Evolutionary conservation across 1,139 yeast species (phyloP).

Genomic region (Debaryomyces subglobosus): DNA sequence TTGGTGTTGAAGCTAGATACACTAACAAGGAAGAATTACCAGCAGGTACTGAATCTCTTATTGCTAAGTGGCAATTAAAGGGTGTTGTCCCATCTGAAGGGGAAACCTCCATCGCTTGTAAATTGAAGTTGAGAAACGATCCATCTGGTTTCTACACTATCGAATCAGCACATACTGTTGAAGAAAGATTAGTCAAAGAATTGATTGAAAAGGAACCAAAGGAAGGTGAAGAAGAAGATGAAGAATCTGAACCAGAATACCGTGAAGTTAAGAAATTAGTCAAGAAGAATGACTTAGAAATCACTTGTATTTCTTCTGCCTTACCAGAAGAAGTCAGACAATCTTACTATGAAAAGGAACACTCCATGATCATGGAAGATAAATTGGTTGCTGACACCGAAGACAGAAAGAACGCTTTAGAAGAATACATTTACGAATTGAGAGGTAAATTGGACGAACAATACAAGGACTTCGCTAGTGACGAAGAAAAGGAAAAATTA

Average conservation of each 20-base stretch:
- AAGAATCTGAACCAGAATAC: conserved; percentile 79
- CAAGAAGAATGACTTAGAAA: conserved; percentile 78
- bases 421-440: conserved; percentile 96
- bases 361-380: conserved; percentile 83
- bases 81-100: conserved; percentile 83
- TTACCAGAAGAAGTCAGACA: conserved; percentile 62
- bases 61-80: conserved; percentile 84
- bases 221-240: conserved; percentile 52
- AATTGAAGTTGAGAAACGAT: conserved; percentile 94
- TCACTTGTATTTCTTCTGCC: conserved; percentile 64
- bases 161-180: conserved; percentile 94
- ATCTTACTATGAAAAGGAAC: conserved; percentile 76
- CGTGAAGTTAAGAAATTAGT: conserved; percentile 91
- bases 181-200: conserved; percentile 89
- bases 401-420: conserved; percentile 97
- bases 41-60: conserved; percentile 62
- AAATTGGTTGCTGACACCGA: conserved; percentile 98
- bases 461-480: conserved; percentile 86
- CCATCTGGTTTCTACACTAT: conserved; percentile 95
- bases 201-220: conserved; percentile 63
- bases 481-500: conserved; percentile 84
- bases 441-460: conserved; percentile 96
- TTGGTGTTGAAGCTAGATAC: conserved; percentile 84
- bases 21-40: conserved; percentile 77
- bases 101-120: conserved; percentile 80